Evolutionary conservation across 2,329 filamentous ascomycete genomes (phyloP).

Genomic region (Exophiala calicioides): DNA sequence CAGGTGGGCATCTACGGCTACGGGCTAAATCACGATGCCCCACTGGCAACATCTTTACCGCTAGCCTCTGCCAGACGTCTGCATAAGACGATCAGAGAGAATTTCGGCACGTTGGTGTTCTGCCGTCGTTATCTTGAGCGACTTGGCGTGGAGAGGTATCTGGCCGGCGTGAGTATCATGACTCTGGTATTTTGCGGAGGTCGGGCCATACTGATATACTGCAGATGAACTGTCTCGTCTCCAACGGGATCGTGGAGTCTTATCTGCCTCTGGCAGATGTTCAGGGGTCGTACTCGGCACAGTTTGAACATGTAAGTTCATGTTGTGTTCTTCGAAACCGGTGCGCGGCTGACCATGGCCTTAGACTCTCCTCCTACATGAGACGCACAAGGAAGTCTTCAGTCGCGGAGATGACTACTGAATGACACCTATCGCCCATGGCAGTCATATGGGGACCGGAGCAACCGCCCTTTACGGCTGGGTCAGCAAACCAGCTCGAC

Average conservation of each 20-base stretch:
- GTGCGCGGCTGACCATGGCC: constrained; percentile 14
- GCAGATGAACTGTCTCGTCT: constrained; percentile 60
- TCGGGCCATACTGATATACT: constrained; percentile 9
- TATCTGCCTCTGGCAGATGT: constrained; percentile 60
- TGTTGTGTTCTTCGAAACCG: neutral
- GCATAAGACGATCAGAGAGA: constrained; percentile 60
- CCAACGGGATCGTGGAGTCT: constrained; percentile 58
- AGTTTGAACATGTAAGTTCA: constrained; percentile 59
- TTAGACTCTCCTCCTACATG: constrained; percentile 38
- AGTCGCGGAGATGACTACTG: constrained; percentile 57
- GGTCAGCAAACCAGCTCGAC: neutral
- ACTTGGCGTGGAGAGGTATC: constrained; percentile 61
- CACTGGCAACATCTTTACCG: constrained; percentile 38
- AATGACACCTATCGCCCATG: constrained; percentile 11
- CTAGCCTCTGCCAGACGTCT: constrained; percentile 59
- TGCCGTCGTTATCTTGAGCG: constrained; percentile 64
- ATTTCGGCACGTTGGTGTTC: constrained; percentile 64
- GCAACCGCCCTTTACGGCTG: neutral
- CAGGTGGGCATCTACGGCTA: constrained; percentile 57
- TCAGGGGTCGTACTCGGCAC: constrained; percentile 63
- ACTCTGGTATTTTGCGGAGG: constrained; percentile 7
- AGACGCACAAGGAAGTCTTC: constrained; percentile 51
- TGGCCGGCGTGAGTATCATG: constrained; percentile 53
- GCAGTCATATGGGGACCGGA: neutral
- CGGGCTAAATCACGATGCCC: constrained; percentile 44